A percentile compares a stretch with the other conserved stretches of the same genome.
Evolutionary conservation across 2,329 filamentous ascomycete genomes (phyloP).

Genomic region (Metarhizium humberi): DNA sequence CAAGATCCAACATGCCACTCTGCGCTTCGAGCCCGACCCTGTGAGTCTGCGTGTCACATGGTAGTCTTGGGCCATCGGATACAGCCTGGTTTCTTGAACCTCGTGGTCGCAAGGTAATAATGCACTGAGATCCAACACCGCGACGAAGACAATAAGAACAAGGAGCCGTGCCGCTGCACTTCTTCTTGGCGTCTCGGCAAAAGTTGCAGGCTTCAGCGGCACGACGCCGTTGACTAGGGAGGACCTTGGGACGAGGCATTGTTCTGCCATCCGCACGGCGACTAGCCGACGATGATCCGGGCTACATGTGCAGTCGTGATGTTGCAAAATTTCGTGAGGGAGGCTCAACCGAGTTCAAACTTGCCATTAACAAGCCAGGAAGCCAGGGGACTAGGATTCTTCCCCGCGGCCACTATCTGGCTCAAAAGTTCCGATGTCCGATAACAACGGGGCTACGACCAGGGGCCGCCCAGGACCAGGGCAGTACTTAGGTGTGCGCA

Average conservation of each 20-base stretch:
- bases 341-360: no score
- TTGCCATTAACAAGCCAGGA: no score
- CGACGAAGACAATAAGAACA: slow-evolving; percentile 37
- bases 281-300: not conserved
- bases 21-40: not conserved
- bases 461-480: no score
- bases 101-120: slow-evolving; percentile 23
- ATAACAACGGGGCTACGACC: no score
- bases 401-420: no score
- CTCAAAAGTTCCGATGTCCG: no score
- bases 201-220: slow-evolving; percentile 37
- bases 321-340: no score
- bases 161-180: slow-evolving; percentile 38
- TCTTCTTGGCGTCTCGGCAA: slow-evolving; percentile 40
- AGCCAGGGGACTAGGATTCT: no score
- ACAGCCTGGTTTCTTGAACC: slow-evolving; percentile 9
- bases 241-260: slow-evolving; percentile 45
- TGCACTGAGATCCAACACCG: slow-evolving; percentile 28
- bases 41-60: not conserved
- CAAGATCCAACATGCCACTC: not conserved
- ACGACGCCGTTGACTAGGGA: slow-evolving; percentile 36
- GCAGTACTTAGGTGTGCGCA: no score
- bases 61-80: slow-evolving; percentile 3
- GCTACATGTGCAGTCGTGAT: not conserved
- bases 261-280: not conserved